These are phyloP conservation scores for Saccharomycopsis capsularis DNA, from an alignment of 805 yeast species.

Conservation along the genomic window DNA sequence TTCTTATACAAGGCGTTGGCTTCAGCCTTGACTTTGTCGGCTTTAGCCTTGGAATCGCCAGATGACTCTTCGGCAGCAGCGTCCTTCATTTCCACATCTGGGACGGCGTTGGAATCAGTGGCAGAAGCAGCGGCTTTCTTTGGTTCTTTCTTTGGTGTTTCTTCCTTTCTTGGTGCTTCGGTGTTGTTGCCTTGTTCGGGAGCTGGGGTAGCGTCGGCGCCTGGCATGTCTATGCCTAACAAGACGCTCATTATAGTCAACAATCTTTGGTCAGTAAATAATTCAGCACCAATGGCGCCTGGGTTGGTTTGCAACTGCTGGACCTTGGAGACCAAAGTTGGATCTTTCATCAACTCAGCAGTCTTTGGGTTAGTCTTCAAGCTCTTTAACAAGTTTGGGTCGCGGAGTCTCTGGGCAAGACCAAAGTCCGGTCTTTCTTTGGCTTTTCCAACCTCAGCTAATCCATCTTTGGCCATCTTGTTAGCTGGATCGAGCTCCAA, in stretches of 20 bases:
- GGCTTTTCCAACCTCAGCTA: conserved; percentile 61
- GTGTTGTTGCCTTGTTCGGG: conserved; percentile 27
- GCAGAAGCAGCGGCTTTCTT: conserved; percentile 25
- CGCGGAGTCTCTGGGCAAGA: conserved; percentile 53
- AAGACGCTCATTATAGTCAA: conserved; percentile 83
- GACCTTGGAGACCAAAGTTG: conserved; percentile 68
- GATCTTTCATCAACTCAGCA: conserved; percentile 80
- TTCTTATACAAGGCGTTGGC: conserved; percentile 85
- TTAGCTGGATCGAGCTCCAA: conserved; percentile 73
- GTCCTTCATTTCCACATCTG: conserved; percentile 26
- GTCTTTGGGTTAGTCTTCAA: conserved; percentile 82
- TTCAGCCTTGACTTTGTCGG: conserved; percentile 68
- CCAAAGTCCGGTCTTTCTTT: conserved; percentile 40
- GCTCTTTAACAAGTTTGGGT: conserved; percentile 57
- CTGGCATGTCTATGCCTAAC: conserved; percentile 66
- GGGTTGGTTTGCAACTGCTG: conserved; percentile 62
- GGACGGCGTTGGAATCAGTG: conserved; percentile 24
- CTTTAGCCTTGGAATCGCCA: conserved; percentile 37
- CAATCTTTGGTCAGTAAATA: conserved; percentile 74
- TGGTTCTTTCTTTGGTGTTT: conserved; percentile 24
- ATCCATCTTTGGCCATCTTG: conserved; percentile 81
- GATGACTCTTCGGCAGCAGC: conserved; percentile 27
- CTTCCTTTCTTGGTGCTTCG: conserved; percentile 26
- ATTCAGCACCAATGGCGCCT: conserved; percentile 52
- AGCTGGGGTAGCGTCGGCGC: conserved; percentile 25